Conservation (phyloP, 1,284 basidiomycete genomes). For the Testicularia cyperi region DNA sequence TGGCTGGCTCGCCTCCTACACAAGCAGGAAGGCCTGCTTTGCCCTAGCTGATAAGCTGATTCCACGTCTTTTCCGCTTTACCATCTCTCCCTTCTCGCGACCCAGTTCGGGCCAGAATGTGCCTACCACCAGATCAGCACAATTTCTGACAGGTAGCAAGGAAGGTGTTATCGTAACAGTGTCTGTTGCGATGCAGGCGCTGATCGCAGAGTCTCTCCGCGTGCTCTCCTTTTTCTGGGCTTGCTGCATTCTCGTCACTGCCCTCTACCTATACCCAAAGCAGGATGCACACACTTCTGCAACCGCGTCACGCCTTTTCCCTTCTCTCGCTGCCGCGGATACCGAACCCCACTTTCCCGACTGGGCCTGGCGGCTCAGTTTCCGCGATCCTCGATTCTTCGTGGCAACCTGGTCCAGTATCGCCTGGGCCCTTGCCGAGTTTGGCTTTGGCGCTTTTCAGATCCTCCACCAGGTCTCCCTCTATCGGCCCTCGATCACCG, state of each 20-base stretch:
- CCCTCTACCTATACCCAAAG: constrained; percentile 31
- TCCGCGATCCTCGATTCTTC: constrained; percentile 33
- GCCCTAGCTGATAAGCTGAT: constrained; percentile 28
- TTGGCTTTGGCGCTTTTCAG: constrained; percentile 27
- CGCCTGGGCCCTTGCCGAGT: constrained; percentile 31
- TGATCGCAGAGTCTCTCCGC: constrained; percentile 23
- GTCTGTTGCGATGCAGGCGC: constrained; percentile 25
- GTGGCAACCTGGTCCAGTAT: constrained; percentile 31
- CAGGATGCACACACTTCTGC: constrained; percentile 8
- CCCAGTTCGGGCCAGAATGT: too few species aligned
- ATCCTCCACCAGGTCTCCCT: constrained; percentile 34
- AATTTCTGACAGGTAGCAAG: too few species aligned
- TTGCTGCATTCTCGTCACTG: constrained; percentile 32
- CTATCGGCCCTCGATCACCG: constrained; percentile 18
- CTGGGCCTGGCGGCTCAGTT: constrained; percentile 35
- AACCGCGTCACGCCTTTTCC: neutral
- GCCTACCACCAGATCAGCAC: too few species aligned
- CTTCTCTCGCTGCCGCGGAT: neutral
- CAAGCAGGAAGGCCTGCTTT: constrained; percentile 26
- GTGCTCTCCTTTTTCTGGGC: constrained; percentile 36
- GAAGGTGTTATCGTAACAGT: constrained; percentile 18
- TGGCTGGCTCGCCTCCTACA: constrained; percentile 32
- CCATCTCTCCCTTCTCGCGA: too few species aligned
- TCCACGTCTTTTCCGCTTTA: constrained; percentile 12
- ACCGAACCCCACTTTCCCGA: constrained; percentile 3